phyloP scores from a whole-genome alignment of 2,329 filamentous ascomycete genomes.

The Amauroascus niger region DNA sequence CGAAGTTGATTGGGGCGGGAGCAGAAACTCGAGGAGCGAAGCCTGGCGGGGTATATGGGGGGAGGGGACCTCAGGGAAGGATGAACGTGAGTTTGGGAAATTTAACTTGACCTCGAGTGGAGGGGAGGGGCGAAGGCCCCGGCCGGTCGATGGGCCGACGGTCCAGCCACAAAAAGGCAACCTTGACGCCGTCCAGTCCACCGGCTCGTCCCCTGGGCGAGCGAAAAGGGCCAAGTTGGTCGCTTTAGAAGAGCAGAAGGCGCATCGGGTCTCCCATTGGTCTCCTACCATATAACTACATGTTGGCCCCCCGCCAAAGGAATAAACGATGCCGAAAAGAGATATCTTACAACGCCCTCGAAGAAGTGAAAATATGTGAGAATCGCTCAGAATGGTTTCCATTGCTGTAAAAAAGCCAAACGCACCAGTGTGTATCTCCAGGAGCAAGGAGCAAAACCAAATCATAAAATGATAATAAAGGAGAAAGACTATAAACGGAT shows the following conservation, averaged over 20 bases:
- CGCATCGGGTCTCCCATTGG: not conserved
- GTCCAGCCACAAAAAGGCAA: no score
- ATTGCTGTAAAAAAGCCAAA: slow-evolving; percentile 9
- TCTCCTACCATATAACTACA: not conserved
- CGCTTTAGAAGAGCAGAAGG: not conserved
- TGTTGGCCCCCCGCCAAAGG: not conserved
- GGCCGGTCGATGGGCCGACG: no score
- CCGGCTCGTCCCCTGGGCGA: no score
- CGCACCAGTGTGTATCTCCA: slow-evolving; percentile 9
- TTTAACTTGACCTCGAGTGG: no score
- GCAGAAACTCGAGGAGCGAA: not conserved
- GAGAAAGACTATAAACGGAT: slow-evolving; percentile 14
- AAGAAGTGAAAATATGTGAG: not conserved
- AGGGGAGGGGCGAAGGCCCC: no score
- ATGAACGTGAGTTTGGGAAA: no score
- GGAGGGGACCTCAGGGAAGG: no score
- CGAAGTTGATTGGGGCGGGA: not conserved
- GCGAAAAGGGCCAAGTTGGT: no score
- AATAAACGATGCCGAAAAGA: not conserved
- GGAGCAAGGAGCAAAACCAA: slow-evolving; percentile 1
- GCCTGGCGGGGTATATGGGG: not conserved
- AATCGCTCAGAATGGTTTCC: slow-evolving; percentile 5
- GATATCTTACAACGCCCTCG: slow-evolving; percentile 8
- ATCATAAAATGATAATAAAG: slow-evolving; percentile 3
- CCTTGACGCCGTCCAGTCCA: no score